phyloP scores from a whole-genome alignment of 2,329 filamentous ascomycete genomes.

The Neopestalotiopsis sp. region DNA sequence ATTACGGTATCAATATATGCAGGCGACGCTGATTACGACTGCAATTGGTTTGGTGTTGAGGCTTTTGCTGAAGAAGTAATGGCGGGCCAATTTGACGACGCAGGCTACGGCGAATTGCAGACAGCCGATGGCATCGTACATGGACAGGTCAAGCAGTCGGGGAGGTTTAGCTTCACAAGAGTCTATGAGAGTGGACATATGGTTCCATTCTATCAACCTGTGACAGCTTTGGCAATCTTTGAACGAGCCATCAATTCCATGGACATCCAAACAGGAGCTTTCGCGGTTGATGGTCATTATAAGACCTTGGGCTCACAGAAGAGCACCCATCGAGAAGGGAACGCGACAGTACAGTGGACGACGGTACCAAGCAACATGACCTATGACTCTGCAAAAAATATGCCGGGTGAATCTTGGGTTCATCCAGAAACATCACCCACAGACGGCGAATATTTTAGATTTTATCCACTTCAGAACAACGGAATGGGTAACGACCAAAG shows the following conservation, averaged over 20 bases:
- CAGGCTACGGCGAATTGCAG: slow-evolving; percentile 53
- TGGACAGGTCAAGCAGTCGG: slow-evolving; percentile 58
- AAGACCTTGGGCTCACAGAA: slow-evolving; percentile 43
- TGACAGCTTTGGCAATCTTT: slow-evolving; percentile 54
- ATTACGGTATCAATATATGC: slow-evolving; percentile 35
- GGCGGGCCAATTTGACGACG: slow-evolving; percentile 45
- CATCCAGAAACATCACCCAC: not conserved
- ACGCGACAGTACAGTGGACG: slow-evolving; percentile 40
- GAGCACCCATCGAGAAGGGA: slow-evolving; percentile 52
- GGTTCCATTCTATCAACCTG: slow-evolving; percentile 60
- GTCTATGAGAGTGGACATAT: slow-evolving; percentile 49
- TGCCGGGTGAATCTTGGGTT: slow-evolving; percentile 35
- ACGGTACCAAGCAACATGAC: slow-evolving; percentile 37
- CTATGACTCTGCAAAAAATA: slow-evolving; percentile 37
- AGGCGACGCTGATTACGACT: slow-evolving; percentile 40
- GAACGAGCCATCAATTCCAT: slow-evolving; percentile 51
- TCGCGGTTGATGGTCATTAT: slow-evolving; percentile 29
- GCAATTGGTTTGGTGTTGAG: slow-evolving; percentile 39
- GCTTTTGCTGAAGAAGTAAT: slow-evolving; percentile 38
- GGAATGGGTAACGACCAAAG: not conserved
- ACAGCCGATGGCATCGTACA: slow-evolving; percentile 49
- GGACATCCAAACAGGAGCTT: slow-evolving; percentile 55
- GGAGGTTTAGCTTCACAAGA: slow-evolving; percentile 54
- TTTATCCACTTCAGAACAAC: slow-evolving; percentile 5
- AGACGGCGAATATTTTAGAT: slow-evolving; percentile 3